Evolutionary conservation across 78 protist genomes (phyloP).

Genomic region (Chrysochromulina parva): DNA sequence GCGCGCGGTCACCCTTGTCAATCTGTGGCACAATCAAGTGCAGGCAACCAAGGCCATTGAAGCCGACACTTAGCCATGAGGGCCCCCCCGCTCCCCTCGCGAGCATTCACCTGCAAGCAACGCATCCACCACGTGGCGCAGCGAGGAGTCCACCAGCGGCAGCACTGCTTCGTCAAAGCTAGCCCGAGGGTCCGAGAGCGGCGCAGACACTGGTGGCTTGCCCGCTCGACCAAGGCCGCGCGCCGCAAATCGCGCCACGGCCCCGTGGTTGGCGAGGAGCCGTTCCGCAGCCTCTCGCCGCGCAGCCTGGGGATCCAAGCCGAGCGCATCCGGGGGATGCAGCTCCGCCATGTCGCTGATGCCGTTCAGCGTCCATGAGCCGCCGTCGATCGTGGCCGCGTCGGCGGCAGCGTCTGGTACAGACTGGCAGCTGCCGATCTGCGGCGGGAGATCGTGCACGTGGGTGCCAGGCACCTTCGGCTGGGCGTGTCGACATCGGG

Average conservation of each 20-base stretch:
- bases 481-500: too few species aligned
- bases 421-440: conserved; percentile 9
- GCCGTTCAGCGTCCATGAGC: neutral
- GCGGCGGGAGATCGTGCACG: neutral
- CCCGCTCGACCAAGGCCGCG: neutral
- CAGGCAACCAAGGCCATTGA: too few species aligned
- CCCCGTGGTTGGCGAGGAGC: neutral
- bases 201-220: neutral
- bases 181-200: neutral
- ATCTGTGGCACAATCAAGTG: too few species aligned
- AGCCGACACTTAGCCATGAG: neutral
- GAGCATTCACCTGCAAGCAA: neutral
- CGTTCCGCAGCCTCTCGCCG: conserved; percentile 18
- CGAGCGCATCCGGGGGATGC: neutral
- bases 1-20: too few species aligned
- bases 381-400: neutral
- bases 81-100: neutral
- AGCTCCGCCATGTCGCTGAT: neutral
- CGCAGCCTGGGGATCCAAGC: neutral
- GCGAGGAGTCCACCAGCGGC: neutral
- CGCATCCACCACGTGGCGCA: neutral
- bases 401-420: neutral
- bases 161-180: neutral
- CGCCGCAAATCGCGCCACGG: neutral
- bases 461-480: neutral